Percentiles rank a stretch among this genome's conserved stretches.
These are phyloP conservation scores for Chlamydomonas reinhardtii DNA, from an alignment of 163 green algal species.

Conservation along the genomic window DNA sequence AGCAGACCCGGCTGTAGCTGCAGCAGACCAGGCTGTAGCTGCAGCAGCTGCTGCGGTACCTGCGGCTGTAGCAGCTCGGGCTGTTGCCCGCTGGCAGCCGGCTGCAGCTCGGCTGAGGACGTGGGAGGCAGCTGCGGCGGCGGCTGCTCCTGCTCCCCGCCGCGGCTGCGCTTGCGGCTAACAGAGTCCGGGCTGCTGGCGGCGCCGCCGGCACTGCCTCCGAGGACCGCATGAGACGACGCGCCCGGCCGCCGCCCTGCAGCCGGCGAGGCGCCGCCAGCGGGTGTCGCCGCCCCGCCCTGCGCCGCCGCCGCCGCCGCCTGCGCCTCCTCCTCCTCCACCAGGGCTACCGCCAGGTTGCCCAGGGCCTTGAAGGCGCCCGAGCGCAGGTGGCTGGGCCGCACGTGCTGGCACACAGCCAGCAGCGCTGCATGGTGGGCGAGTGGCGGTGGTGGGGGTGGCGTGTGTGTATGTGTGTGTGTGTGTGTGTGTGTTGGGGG, in stretches of 20 bases:
- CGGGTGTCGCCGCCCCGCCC: background rate
- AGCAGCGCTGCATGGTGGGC: constrained; percentile 7
- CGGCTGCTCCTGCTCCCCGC: too few species aligned
- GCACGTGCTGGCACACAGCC: constrained; percentile 26
- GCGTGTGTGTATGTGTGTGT: too few species aligned
- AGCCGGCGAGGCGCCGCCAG: too few species aligned
- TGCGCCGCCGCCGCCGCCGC: background rate
- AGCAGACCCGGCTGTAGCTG: background rate
- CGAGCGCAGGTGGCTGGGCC: constrained; percentile 9
- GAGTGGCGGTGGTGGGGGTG: too few species aligned
- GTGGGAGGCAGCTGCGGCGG: background rate
- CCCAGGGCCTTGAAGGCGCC: constrained; percentile 27
- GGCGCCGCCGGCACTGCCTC: background rate
- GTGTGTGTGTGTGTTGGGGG: background rate
- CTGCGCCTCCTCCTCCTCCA: too few species aligned
- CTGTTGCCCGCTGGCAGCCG: too few species aligned
- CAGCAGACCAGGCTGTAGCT: background rate
- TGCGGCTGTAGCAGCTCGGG: background rate
- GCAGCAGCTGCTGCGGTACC: background rate
- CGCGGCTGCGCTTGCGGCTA: too few species aligned
- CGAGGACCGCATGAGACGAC: background rate
- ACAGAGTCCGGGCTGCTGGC: background rate
- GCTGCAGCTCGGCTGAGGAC: too few species aligned
- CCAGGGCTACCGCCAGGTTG: constrained; percentile 24
- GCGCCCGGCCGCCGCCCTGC: too few species aligned